Evolutionary conservation across 1,284 basidiomycete genomes (phyloP).

Genomic region (Cryptococcus hybrid): DNA sequence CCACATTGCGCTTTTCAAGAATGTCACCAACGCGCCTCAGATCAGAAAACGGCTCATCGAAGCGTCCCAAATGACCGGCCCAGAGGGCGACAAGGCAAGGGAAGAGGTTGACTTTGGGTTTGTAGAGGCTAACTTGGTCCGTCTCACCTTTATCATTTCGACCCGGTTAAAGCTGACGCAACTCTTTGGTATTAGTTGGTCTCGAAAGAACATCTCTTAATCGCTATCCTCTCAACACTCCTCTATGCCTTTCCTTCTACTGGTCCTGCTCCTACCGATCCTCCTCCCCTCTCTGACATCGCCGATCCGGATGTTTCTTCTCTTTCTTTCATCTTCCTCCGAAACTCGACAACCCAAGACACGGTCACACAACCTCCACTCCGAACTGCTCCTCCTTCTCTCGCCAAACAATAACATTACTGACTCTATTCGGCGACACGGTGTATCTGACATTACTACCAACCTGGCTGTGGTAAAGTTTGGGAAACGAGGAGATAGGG

Average conservation of each 20-base stretch:
- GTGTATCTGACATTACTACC: slow-evolving; percentile 66
- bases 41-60: slow-evolving; percentile 66
- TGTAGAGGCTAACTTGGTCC: slow-evolving; percentile 66
- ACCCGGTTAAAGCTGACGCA: background rate
- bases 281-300: background rate
- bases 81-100: slow-evolving; percentile 65
- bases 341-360: slow-evolving; percentile 16
- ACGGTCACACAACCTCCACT: slow-evolving; percentile 55
- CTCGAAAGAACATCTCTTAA: slow-evolving; percentile 63
- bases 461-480: slow-evolving; percentile 73
- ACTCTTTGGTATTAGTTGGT: slow-evolving; percentile 29
- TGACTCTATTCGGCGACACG: slow-evolving; percentile 79
- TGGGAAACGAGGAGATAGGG: slow-evolving; percentile 50
- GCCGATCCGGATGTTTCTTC: too few species aligned
- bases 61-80: slow-evolving; percentile 60
- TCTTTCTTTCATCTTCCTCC: too few species aligned
- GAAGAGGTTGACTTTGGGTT: slow-evolving; percentile 82
- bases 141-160: slow-evolving; percentile 20
- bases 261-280: background rate
- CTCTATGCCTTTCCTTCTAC: slow-evolving; percentile 56
- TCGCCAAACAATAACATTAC: slow-evolving; percentile 86
- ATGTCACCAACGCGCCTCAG: slow-evolving; percentile 63
- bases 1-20: slow-evolving; percentile 65
- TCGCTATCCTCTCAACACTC: slow-evolving; percentile 75
- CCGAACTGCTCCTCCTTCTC: slow-evolving; percentile 78